These are phyloP conservation scores for Penicillium desertorum DNA, from an alignment of 495 filamentous ascomycete species.

Conservation along the genomic window DNA sequence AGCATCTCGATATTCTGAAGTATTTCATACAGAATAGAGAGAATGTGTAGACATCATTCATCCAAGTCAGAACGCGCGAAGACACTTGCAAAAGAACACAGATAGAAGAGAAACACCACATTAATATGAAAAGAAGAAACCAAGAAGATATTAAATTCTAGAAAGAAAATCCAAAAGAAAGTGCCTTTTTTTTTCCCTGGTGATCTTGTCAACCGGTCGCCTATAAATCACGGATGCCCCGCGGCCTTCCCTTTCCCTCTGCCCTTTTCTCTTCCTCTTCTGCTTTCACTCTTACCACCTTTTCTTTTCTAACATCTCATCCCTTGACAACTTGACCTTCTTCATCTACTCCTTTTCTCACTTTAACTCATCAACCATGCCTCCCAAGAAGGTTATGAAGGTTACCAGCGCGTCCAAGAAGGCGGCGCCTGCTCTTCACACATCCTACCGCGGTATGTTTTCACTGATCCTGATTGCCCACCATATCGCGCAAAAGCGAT, in stretches of 20 bases:
- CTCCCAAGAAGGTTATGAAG: conserved; percentile 58
- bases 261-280: conserved; percentile 25
- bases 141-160: conserved; percentile 13
- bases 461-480: conserved; percentile 42
- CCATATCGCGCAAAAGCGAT: conserved; percentile 44
- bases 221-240: conserved; percentile 56
- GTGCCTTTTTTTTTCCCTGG: conserved; percentile 20
- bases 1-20: neutral
- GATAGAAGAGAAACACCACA: conserved; percentile 14
- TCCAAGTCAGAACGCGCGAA: conserved; percentile 1
- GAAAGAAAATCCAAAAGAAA: conserved; percentile 18
- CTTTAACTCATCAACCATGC: conserved; percentile 40
- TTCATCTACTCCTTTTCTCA: conserved; percentile 20
- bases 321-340: conserved; percentile 14
- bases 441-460: conserved; percentile 62
- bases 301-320: conserved; percentile 17
- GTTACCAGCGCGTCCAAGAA: conserved; percentile 50
- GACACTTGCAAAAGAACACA: conserved; percentile 4
- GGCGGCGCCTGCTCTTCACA: conserved; percentile 49
- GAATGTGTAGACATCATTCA: conserved; percentile 22
- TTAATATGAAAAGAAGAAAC: conserved; percentile 15
- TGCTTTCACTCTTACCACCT: conserved; percentile 17
- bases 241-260: conserved; percentile 45
- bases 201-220: conserved; percentile 49
- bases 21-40: conserved; percentile 1